These are phyloP conservation scores for Blastobotrys illinoisensis DNA, from an alignment of 1,139 yeast genomes.

Conservation along the genomic window DNA sequence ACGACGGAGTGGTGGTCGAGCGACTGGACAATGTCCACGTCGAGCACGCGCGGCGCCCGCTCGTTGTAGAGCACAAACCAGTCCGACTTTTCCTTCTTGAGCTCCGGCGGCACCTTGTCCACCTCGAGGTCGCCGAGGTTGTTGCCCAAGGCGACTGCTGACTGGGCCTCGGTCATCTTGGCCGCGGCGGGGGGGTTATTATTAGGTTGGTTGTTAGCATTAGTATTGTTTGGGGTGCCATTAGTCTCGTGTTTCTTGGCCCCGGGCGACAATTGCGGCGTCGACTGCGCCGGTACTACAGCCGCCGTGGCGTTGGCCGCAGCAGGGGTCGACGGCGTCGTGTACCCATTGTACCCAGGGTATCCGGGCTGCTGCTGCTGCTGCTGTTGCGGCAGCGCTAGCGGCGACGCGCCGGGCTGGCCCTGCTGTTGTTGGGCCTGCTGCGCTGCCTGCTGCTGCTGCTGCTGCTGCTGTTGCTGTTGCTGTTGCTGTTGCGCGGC, in stretches of 20 bases:
- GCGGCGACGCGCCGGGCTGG: conserved; percentile 12
- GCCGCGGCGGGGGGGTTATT: conserved; percentile 9
- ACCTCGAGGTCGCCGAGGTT: conserved; percentile 80
- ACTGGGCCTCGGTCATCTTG: conserved; percentile 14
- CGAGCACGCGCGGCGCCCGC: conserved; percentile 66
- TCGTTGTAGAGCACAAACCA: conserved; percentile 91
- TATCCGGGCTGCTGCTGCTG: conserved; percentile 9
- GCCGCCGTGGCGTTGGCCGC: conserved; percentile 15
- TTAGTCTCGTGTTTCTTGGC: conserved; percentile 20
- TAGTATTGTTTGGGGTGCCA: conserved; percentile 22
- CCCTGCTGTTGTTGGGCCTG: conserved; percentile 2
- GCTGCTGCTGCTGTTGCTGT: conserved; percentile 1
- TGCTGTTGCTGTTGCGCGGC: conserved; percentile 14
- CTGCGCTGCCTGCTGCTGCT: conserved; percentile 13
- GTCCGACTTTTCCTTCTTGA: conserved; percentile 79
- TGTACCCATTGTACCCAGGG: conserved; percentile 12
- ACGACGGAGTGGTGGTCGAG: conserved; percentile 91
- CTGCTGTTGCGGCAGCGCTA: conserved; percentile 9
- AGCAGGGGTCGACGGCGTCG: conserved; percentile 10
- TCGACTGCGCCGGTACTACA: conserved; percentile 13
- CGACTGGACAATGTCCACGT: conserved; percentile 84
- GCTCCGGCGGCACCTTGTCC: conserved; percentile 66
- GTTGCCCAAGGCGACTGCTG: conserved; percentile 34
- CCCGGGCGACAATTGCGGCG: conserved; percentile 14
- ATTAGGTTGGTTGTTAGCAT: conserved; percentile 13